Base-by-base conservation (phyloP, 2,329 filamentous ascomycete species). In the Tympanopsis confertula region DNA sequence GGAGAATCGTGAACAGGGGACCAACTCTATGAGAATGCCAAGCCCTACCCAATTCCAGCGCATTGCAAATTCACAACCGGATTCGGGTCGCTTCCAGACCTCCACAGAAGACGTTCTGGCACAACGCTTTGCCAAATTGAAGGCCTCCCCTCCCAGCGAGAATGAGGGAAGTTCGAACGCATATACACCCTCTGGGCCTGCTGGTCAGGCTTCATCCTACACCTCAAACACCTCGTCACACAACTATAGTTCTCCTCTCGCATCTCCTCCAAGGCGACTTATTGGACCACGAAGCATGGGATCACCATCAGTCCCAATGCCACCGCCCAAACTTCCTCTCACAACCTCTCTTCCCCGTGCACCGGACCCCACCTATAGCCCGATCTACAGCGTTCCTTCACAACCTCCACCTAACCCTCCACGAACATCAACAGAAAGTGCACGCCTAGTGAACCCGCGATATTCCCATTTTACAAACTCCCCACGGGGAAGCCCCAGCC, bases 321-420 rank as follows among this genome's bases (percentile, higher is more conserved):
- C 15, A 18, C 30, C 64, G 32, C 63, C 62, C 13, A 44, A 56
- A 13, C 36, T 44, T 24, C 29, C 48, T 13, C 36, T 57, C 14
- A 51, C 56, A 37, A 52, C 59, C 19, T 54, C 57, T 13, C 53
- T 68, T 37, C 65, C 65, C 24, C 61, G 60, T 42, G 59, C 62
- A 19, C 65, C 65, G 5, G 62, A 60, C 41, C 64, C 64, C n/a
- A 53, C 64, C 3, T 68, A 68, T 42, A 65, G 59, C 41, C 64
- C 64, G 22, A 57, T 62, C 33, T 59, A 52, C 43, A 61, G 56
- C 2, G 55, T 59, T 4, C 52, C 61, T 19, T 53, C 54, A 5
- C 55, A 59, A 15, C 52, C 53, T 5, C 54, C 54, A 20, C 47
- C 50, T 7, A 58, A 59, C 36, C 55, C 59, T 5, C 61, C 55